phyloP scores from a whole-genome alignment of 2,329 filamentous ascomycete genomes.

The Arachnopeziza araneosa region DNA sequence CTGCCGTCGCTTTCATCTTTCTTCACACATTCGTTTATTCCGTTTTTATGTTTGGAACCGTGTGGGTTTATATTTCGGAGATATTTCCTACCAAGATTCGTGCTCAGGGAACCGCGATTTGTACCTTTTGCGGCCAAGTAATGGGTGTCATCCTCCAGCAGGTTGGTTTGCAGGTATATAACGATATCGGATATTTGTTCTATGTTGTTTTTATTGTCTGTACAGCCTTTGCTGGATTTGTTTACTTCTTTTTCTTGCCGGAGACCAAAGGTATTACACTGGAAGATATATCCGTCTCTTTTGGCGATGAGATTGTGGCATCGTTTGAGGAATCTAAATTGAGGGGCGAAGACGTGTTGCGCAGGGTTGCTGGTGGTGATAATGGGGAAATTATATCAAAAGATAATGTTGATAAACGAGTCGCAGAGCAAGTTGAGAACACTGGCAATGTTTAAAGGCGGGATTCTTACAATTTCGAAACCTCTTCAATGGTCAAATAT shows the following conservation, averaged over 20 bases:
- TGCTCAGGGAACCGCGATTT: slow-evolving; percentile 65
- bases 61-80: slow-evolving; percentile 64
- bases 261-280: slow-evolving; percentile 65
- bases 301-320: slow-evolving; percentile 2
- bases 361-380: neutral
- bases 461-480: neutral
- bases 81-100: slow-evolving; percentile 64
- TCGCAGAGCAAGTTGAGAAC: neutral
- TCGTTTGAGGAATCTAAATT: slow-evolving; percentile 4
- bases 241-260: slow-evolving; percentile 48
- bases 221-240: slow-evolving; percentile 2
- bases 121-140: slow-evolving; percentile 54
- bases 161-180: slow-evolving; percentile 20
- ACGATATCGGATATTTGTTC: slow-evolving; percentile 20
- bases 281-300: slow-evolving; percentile 44
- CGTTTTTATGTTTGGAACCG: slow-evolving; percentile 2
- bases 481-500: neutral
- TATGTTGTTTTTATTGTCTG: slow-evolving; percentile 16
- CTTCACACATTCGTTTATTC: slow-evolving; percentile 11
- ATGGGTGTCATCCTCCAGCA: slow-evolving; percentile 66
- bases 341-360: neutral
- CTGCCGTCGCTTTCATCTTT: slow-evolving; percentile 12
- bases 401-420: neutral
- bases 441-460: neutral
- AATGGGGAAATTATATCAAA: neutral